A percentile compares a stretch with the other conserved stretches of the same genome.
phyloP scores from a whole-genome alignment of 345 rosid genomes.

The Linum tenue region DNA sequence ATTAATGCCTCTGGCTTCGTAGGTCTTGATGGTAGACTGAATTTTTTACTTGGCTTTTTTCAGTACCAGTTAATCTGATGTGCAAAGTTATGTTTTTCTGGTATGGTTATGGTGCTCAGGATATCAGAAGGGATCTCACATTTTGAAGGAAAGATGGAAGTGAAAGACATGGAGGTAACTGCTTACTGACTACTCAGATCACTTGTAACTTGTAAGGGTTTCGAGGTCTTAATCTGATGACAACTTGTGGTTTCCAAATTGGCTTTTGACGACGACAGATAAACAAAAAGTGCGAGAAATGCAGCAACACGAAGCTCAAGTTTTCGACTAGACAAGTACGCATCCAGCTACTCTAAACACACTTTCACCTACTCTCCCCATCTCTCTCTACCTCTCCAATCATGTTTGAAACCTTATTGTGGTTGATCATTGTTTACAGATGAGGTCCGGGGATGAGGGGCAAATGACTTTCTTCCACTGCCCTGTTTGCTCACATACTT shows the following conservation, averaged over 20 bases:
- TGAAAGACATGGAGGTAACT: conserved; percentile 20
- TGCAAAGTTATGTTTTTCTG: too few relatives aligned
- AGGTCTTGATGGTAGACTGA: neutral
- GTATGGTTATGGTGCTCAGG: conserved; percentile 23
- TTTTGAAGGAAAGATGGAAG: conserved; percentile 17
- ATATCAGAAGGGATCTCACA: conserved; percentile 33
- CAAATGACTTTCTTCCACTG: conserved; percentile 19
- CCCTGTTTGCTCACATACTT: conserved; percentile 13
- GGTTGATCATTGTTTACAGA: conserved; percentile 10
- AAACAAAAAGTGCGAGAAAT: conserved; percentile 26
- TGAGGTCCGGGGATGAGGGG: conserved; percentile 22
- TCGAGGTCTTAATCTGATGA: conserved; percentile 1
- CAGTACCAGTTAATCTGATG: neutral
- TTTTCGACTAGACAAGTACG: conserved; percentile 35
- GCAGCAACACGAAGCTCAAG: conserved; percentile 29
- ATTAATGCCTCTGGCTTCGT: too few relatives aligned
- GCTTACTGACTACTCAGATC: neutral
- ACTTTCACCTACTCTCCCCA: neutral
- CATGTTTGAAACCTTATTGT: neutral
- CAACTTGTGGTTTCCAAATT: neutral
- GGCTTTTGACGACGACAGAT: conserved; percentile 19
- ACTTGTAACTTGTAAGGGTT: neutral
- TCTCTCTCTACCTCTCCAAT: neutral
- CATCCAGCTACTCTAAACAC: neutral
- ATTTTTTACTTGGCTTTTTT: too few relatives aligned